phyloP scores from a whole-genome alignment of 768 basidiomycete species.

The Leucosporidium yakuticum region DNA sequence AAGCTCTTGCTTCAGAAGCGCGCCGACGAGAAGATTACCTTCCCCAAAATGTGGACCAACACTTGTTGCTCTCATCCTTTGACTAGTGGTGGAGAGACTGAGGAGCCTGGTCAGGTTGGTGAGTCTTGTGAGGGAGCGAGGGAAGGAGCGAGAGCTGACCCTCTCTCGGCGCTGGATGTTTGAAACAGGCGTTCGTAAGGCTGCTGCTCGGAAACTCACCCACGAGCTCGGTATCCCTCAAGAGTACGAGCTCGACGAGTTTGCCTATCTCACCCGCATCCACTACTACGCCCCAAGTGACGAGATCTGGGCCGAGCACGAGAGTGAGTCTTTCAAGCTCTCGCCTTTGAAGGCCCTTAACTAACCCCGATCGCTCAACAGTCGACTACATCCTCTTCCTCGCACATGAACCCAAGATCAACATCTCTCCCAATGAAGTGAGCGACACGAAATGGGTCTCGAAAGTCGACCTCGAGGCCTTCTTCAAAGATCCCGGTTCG shows the following conservation, averaged over 20 bases:
- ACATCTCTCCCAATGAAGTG: slow-evolving; percentile 83
- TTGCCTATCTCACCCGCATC: slow-evolving; percentile 91
- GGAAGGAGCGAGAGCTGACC: slow-evolving; percentile 1
- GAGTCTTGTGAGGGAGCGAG: slow-evolving; percentile 22
- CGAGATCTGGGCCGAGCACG: slow-evolving; percentile 96
- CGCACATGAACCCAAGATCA: slow-evolving; percentile 76
- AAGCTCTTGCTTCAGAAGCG: slow-evolving; percentile 89
- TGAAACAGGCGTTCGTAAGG: slow-evolving; percentile 66
- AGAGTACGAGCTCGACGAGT: slow-evolving; percentile 68
- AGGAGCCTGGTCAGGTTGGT: slow-evolving; percentile 63
- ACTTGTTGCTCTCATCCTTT: slow-evolving; percentile 98
- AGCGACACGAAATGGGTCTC: slow-evolving; percentile 83
- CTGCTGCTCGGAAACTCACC: slow-evolving; percentile 90
- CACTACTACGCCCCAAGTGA: slow-evolving; percentile 93
- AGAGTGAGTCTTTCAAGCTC: slow-evolving; percentile 55
- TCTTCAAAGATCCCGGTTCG: slow-evolving; percentile 76
- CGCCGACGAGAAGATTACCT: slow-evolving; percentile 97
- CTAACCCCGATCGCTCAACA: slow-evolving; percentile 42
- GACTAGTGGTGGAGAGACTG: slow-evolving; percentile 63
- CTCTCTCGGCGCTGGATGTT: neutral
- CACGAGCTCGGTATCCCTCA: slow-evolving; percentile 92
- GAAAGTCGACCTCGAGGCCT: slow-evolving; percentile 77
- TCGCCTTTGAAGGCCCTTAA: too few species aligned
- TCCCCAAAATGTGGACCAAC: slow-evolving; percentile 99
- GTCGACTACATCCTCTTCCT: slow-evolving; percentile 98